phyloP scores from a whole-genome alignment of 352 stramenopile genomes.

The Globisporangium parvum region DNA sequence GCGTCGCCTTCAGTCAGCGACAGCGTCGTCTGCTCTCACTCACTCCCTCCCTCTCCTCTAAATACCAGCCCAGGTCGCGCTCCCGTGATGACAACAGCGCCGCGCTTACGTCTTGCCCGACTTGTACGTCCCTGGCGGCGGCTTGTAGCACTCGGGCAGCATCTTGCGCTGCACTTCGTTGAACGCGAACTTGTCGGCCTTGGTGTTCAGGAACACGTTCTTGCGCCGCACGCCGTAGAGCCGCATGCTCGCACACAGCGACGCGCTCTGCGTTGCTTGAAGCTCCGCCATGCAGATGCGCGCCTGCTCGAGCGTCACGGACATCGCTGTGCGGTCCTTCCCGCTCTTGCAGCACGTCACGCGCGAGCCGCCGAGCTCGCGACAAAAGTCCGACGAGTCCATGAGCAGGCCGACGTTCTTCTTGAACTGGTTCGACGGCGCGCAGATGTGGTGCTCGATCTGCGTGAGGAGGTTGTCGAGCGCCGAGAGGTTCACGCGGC shows the following conservation, averaged over 20 bases:
- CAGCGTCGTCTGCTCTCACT: neutral
- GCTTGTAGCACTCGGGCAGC: slow-evolving; percentile 83
- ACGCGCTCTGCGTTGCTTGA: slow-evolving; percentile 43
- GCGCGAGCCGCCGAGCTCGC: slow-evolving; percentile 84
- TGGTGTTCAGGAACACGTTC: slow-evolving; percentile 85
- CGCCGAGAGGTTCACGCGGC: slow-evolving; percentile 34
- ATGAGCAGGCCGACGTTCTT: slow-evolving; percentile 79
- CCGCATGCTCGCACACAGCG: slow-evolving; percentile 68
- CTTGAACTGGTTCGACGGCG: slow-evolving; percentile 64
- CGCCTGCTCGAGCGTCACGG: slow-evolving; percentile 92
- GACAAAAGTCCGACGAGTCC: slow-evolving; percentile 79
- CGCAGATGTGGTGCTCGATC: slow-evolving; percentile 73
- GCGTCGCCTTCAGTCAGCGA: neutral
- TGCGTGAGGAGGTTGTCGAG: slow-evolving; percentile 59
- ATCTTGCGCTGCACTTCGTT: slow-evolving; percentile 86
- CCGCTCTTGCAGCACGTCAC: slow-evolving; percentile 97
- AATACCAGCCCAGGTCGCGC: slow-evolving; percentile 1
- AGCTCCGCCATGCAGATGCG: slow-evolving; percentile 54
- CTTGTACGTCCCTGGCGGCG: slow-evolving; percentile 75
- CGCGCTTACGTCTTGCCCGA: slow-evolving; percentile 57
- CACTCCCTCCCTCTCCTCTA: neutral
- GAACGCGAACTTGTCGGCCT: slow-evolving; percentile 80
- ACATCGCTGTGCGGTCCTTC: slow-evolving; percentile 98
- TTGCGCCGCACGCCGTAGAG: slow-evolving; percentile 65
- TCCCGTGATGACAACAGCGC: neutral